Evolutionary conservation across 139 green algal genomes (phyloP).

Genomic region (Diplosphaera chodatii): DNA sequence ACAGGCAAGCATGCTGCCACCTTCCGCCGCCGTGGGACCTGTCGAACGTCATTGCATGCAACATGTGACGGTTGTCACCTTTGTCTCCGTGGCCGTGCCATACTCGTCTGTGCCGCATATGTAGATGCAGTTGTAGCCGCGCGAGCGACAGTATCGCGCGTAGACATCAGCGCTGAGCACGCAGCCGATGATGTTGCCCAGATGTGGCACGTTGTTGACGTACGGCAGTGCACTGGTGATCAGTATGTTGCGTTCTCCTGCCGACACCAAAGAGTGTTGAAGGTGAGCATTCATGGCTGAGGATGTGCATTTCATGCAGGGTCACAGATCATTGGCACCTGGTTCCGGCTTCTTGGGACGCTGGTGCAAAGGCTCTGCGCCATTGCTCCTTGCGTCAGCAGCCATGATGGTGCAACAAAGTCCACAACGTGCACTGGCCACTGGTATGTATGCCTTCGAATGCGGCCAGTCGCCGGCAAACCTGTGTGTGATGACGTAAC

Average conservation of each 20-base stretch:
- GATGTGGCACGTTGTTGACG: slow-evolving; percentile 98
- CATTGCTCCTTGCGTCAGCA: no score
- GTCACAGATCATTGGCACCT: neutral
- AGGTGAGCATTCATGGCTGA: no score
- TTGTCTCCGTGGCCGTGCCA: slow-evolving; percentile 96
- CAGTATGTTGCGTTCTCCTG: slow-evolving; percentile 52
- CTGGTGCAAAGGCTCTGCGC: neutral
- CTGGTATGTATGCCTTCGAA: no score
- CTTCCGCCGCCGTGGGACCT: no score
- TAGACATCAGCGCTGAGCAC: slow-evolving; percentile 91
- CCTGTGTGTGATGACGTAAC: no score
- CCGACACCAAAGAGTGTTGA: no score
- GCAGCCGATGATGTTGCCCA: slow-evolving; percentile 98
- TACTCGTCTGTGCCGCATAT: slow-evolving; percentile 99
- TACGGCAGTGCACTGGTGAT: slow-evolving; percentile 96
- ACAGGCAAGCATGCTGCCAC: neutral
- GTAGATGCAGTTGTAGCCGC: slow-evolving; percentile 89
- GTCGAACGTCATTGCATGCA: no score
- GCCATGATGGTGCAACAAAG: no score
- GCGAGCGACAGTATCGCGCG: slow-evolving; percentile 77
- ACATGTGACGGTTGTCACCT: no score
- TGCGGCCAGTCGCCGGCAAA: no score
- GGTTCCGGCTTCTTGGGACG: neutral
- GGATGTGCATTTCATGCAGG: no score
- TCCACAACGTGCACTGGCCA: no score